Conservation (phyloP, 176 grass and related monocot genomes). For the Rhynchospora pubera region DNA sequence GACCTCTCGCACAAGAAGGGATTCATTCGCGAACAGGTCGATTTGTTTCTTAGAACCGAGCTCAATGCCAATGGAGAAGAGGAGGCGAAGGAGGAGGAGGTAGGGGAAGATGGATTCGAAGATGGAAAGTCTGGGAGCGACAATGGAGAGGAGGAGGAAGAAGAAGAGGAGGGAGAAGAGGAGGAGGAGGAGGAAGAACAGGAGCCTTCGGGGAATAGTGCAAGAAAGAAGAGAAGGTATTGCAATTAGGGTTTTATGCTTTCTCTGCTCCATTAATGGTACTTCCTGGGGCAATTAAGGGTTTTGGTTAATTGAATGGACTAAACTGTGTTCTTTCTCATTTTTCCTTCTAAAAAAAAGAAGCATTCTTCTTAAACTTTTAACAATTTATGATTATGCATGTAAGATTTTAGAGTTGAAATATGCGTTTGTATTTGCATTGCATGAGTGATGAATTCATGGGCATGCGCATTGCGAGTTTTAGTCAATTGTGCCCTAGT, state of each 20-base stretch:
- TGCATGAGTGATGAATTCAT: background rate
- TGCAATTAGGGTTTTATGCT: slow-evolving; percentile 9
- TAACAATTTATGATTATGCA: background rate
- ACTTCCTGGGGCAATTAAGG: slow-evolving; percentile 13
- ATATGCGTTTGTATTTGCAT: background rate
- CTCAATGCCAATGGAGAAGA: slow-evolving; percentile 30
- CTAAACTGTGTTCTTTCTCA: background rate
- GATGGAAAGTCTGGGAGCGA: slow-evolving; percentile 11
- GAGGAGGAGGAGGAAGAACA: slow-evolving; percentile 51
- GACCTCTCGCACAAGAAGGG: slow-evolving; percentile 88
- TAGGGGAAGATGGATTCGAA: slow-evolving; percentile 22
- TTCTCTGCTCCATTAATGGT: too few species aligned
- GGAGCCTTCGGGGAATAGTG: slow-evolving; percentile 18
- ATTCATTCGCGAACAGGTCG: slow-evolving; percentile 92
- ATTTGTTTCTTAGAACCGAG: slow-evolving; percentile 58
- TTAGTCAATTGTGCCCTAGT: too few species aligned
- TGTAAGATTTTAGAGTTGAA: background rate
- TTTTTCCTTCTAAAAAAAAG: background rate
- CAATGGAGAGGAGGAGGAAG: slow-evolving; percentile 27
- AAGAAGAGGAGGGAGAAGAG: slow-evolving; percentile 33
- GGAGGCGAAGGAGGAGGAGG: slow-evolving; percentile 6
- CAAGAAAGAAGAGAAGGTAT: slow-evolving; percentile 75
- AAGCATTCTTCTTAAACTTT: background rate
- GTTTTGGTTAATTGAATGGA: background rate
- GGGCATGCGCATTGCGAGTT: too few species aligned